Conservation (phyloP, 495 filamentous ascomycete species). For the Aspergillus heteromorphus region DNA sequence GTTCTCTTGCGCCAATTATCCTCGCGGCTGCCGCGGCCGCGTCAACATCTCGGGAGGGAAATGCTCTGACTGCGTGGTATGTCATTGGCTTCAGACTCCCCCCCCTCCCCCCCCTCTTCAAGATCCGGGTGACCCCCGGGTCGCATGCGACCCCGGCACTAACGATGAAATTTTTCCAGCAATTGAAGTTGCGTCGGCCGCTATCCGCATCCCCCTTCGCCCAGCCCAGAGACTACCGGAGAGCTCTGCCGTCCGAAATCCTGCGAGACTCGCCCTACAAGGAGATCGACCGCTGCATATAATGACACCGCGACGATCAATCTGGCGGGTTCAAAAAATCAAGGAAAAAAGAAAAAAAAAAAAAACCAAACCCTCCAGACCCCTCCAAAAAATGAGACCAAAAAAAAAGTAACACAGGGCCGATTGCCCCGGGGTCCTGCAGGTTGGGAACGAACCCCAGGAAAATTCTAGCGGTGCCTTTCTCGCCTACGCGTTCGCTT, state of each 20-base stretch:
- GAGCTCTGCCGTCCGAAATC: slow-evolving; percentile 36
- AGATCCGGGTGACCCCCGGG: not conserved
- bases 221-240: slow-evolving; percentile 40
- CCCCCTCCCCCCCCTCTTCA: no score
- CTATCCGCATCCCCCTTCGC: slow-evolving; percentile 39
- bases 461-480: slow-evolving; percentile 2
- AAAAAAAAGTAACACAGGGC: slow-evolving; percentile 1
- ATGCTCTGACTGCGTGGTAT: slow-evolving; percentile 45
- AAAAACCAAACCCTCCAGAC: not conserved
- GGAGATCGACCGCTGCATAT: slow-evolving; percentile 17
- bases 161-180: slow-evolving; percentile 17
- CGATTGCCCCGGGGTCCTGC: slow-evolving; percentile 17
- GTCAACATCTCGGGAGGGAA: slow-evolving; percentile 39
- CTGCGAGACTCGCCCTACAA: slow-evolving; percentile 27
- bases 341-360: not conserved
- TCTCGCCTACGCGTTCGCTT: slow-evolving; percentile 8
- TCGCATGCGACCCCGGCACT: slow-evolving; percentile 6
- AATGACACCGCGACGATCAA: not conserved
- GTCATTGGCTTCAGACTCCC: slow-evolving; percentile 13
- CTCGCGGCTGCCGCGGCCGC: slow-evolving; percentile 46
- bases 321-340: not conserved
- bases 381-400: not conserved
- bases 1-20: slow-evolving; percentile 49
- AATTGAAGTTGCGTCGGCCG: slow-evolving; percentile 41
- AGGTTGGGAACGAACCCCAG: slow-evolving; percentile 17